Evolutionary conservation across 441 rosid species (phyloP).

Genomic region (Omphalea diandra): DNA sequence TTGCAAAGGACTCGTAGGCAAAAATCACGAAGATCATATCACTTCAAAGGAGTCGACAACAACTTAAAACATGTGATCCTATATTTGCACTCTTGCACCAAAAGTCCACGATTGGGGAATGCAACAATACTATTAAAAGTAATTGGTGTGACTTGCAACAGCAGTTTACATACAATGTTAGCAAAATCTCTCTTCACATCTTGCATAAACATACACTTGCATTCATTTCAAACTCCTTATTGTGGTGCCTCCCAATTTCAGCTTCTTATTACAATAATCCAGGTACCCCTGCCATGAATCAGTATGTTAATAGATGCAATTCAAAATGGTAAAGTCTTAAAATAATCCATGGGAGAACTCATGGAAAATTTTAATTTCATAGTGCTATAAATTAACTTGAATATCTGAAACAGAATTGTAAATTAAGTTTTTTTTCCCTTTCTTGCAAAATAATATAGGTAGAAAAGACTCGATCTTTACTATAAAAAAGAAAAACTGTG

Average conservation of each 20-base stretch:
- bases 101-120: neutral
- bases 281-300: slow-evolving; percentile 60
- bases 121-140: neutral
- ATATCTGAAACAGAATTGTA: neutral
- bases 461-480: too few species aligned
- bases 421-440: neutral
- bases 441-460: too few species aligned
- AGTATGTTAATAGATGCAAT: slow-evolving; percentile 10
- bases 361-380: too few species aligned
- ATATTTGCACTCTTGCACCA: too few species aligned
- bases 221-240: neutral
- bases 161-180: neutral
- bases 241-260: slow-evolving; percentile 27
- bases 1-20: too few species aligned
- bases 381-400: too few species aligned
- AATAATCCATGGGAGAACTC: neutral
- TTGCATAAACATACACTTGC: neutral
- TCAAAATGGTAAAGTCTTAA: neutral
- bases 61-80: too few species aligned
- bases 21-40: neutral
- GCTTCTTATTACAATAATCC: slow-evolving; percentile 53
- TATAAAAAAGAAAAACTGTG: neutral
- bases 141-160: neutral
- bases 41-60: too few species aligned
- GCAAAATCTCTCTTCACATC: neutral